Base-by-base conservation (phyloP, 495 filamentous ascomycete species). In the Hyaloscypha variabilis region DNA sequence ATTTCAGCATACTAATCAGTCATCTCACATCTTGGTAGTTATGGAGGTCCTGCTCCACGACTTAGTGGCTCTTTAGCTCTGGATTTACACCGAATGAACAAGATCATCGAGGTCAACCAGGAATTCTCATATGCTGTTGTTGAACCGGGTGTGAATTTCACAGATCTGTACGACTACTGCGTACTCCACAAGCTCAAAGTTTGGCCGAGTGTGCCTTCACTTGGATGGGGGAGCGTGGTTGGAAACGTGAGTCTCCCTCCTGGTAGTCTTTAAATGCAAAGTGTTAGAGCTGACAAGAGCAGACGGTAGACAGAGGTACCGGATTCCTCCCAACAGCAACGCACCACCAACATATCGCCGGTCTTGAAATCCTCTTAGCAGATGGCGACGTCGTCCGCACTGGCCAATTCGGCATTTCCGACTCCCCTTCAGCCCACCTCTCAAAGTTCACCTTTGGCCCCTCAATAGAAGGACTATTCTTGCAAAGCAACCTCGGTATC, bases 71-170 rank as follows among this genome's bases (percentile, higher is more conserved):
- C 76, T 30, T 77, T 88, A 6, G 81, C 82, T 8, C 60, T 89
- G 8, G 83, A 87, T 63, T 71, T 88, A 24, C 80, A 81, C 56
- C 76, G 77, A 21, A 86, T 88, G 83, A 79, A 84, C 68, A 78
- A 75, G 56, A 77, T 89, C 31, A 64, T 88, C 5, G 79, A 87
- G 50, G 77, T 89, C 19, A 82, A 84, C 69, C 79, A 79, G 8
- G 79, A 85, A 25, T 78, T 81, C 60, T 77, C 78, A 13, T 85
- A 82, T 56, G 80, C 79, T 3, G 72, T 89, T 0, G 81, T 89
- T 23, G 79, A 82, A 62, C 78, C 79, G 0, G 80, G 79, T 14
- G 79, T 83, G 1, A 76, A 76, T 23, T 81, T 75, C 66, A 73
- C 71, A 49, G 73, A 68, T 10, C 69, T 81, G 3, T 75, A 81